phyloP scores from a whole-genome alignment of 345 rosid genomes.

The Mangifera indica region DNA sequence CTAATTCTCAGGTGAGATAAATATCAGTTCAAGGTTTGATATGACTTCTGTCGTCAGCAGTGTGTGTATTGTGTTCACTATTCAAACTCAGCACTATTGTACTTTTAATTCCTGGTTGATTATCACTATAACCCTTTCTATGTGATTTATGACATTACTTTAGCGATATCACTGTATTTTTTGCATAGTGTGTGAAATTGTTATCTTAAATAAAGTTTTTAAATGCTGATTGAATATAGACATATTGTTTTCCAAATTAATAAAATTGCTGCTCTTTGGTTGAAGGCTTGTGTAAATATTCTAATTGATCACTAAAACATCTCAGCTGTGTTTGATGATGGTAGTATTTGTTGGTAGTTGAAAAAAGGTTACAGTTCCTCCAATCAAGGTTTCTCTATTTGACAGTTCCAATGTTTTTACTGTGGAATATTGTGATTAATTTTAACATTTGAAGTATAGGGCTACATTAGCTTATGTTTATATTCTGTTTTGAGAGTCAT shows the following conservation, averaged over 20 bases:
- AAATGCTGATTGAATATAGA: neutral
- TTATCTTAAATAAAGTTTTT: neutral
- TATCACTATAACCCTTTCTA: neutral
- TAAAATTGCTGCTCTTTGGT: neutral
- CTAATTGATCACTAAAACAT: neutral
- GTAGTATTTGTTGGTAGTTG: neutral
- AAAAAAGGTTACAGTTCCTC: no score
- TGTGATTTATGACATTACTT: neutral
- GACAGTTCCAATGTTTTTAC: neutral
- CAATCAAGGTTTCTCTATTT: neutral
- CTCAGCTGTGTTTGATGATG: neutral
- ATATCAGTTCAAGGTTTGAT: slow-evolving; percentile 18
- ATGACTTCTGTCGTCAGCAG: slow-evolving; percentile 5
- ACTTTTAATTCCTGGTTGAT: neutral
- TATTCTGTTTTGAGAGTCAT: neutral
- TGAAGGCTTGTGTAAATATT: neutral
- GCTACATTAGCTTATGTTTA: neutral
- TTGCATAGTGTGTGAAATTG: neutral
- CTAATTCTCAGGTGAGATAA: slow-evolving; percentile 66
- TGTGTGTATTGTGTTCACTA: no score
- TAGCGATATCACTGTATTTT: neutral
- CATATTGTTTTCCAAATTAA: neutral
- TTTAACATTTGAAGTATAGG: neutral
- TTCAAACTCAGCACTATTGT: neutral
- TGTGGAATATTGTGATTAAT: neutral